These are phyloP conservation scores for Wallacemonas sp. DNA, from an alignment of 208 protist genomes.

Conservation along the genomic window DNA sequence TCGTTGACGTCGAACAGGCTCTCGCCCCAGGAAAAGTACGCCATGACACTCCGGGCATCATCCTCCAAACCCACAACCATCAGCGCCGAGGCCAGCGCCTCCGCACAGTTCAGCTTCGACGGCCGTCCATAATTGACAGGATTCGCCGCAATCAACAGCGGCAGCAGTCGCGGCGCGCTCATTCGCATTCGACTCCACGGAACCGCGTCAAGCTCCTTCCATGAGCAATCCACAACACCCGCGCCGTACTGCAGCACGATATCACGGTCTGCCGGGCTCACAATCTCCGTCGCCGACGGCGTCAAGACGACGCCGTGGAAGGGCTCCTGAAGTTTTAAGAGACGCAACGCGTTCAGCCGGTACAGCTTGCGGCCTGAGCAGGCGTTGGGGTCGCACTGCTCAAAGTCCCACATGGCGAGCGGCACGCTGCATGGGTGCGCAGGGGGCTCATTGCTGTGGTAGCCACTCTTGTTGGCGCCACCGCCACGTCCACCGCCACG, in stretches of 20 bases:
- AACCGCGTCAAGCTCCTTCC: constrained; percentile 95
- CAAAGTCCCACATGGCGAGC: constrained; percentile 98
- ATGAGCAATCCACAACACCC: constrained; percentile 99
- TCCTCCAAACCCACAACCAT: constrained; percentile 94
- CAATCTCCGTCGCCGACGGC: constrained; percentile 89
- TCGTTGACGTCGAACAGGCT: constrained; percentile 96
- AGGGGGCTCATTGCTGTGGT: constrained; percentile 37
- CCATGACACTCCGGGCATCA: constrained; percentile 90
- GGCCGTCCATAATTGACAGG: constrained; percentile 99
- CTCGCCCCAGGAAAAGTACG: constrained; percentile 97
- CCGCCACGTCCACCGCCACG: constrained; percentile 7
- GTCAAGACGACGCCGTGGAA: constrained; percentile 96
- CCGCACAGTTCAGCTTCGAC: constrained; percentile 97
- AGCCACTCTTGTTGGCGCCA: constrained; percentile 21
- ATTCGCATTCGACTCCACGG: constrained; percentile 95
- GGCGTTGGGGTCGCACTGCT: constrained; percentile 98
- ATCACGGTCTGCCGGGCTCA: constrained; percentile 94
- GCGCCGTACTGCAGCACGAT: constrained; percentile 88
- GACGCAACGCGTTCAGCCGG: constrained; percentile 86
- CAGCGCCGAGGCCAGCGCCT: constrained; percentile 96
- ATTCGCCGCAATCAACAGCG: constrained; percentile 98
- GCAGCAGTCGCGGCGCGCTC: constrained; percentile 90
- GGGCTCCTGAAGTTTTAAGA: constrained; percentile 83
- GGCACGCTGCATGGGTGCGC: constrained; percentile 76
- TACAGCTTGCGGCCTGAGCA: constrained; percentile 97